Percentiles rank a stretch among this genome's conserved stretches.
Evolutionary conservation across 129 eudicot genomes (phyloP).

Genomic region (Tagetes erecta): DNA sequence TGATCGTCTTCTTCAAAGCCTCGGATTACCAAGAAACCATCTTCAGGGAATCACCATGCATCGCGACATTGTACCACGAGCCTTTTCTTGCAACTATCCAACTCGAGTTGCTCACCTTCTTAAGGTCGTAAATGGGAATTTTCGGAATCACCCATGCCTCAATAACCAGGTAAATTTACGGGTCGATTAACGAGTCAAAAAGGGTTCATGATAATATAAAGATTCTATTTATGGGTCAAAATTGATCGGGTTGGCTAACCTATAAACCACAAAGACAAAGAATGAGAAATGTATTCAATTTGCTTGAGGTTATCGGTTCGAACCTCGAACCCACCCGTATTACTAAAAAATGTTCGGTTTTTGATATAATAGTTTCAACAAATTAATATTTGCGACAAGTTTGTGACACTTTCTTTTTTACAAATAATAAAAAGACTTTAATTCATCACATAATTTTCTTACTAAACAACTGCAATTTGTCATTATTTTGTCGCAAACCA

Average conservation of each 20-base stretch:
- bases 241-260: neutral
- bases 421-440: no score
- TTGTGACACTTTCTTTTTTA: no score
- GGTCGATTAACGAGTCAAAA: neutral
- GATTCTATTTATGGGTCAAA: neutral
- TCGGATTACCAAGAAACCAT: slow-evolving; percentile 69
- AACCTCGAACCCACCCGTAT: no score
- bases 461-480: no score
- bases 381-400: no score
- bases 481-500: no score
- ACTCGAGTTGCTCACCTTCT: slow-evolving; percentile 63
- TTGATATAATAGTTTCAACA: no score
- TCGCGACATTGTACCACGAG: slow-evolving; percentile 82
- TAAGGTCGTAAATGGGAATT: slow-evolving; percentile 76
- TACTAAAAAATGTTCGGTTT: no score
- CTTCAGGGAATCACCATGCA: slow-evolving; percentile 74
- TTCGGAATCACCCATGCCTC: slow-evolving; percentile 77
- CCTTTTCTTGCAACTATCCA: slow-evolving; percentile 80
- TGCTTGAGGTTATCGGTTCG: no score
- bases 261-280: neutral
- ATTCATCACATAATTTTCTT: no score
- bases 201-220: neutral
- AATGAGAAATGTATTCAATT: no score
- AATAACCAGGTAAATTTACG: slow-evolving; percentile 46
- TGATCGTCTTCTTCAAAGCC: slow-evolving; percentile 54